Conservation (phyloP, 805 yeast species). For the Teunomyces tritomae region DNA sequence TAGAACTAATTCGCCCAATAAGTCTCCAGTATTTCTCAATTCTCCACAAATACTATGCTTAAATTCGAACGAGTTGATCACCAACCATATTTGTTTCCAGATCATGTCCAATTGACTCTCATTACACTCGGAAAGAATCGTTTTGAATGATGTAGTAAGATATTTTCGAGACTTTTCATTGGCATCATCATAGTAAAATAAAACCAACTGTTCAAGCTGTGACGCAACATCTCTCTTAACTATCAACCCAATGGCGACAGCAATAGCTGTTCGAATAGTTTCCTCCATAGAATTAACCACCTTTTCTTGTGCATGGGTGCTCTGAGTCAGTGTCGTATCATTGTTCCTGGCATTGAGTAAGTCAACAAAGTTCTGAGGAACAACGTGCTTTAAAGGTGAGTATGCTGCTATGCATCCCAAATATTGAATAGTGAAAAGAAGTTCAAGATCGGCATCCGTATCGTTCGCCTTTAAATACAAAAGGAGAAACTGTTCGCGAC, state of each 20-base stretch:
- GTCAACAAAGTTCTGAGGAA: constrained; percentile 34
- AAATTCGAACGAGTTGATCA: constrained; percentile 14
- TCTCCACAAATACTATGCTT: constrained; percentile 19
- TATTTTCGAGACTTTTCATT: constrained; percentile 6
- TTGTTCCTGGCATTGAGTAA: constrained; percentile 23
- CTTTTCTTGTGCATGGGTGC: constrained; percentile 3
- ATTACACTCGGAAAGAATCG: constrained; percentile 8
- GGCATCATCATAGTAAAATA: constrained; percentile 4
- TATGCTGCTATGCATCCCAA: constrained; percentile 47
- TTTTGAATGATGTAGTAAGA: constrained; percentile 19
- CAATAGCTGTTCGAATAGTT: constrained; percentile 8
- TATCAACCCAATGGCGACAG: constrained; percentile 9
- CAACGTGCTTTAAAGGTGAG: constrained; percentile 11
- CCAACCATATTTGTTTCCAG: constrained; percentile 23
- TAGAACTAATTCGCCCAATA: constrained; percentile 26
- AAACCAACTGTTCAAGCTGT: constrained; percentile 5
- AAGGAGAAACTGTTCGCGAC: constrained; percentile 29
- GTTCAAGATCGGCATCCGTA: constrained; percentile 14
- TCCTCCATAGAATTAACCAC: constrained; percentile 4
- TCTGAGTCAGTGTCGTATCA: background rate
- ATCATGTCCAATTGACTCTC: constrained; percentile 20
- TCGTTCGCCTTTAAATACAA: constrained; percentile 31
- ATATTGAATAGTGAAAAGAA: constrained; percentile 39
- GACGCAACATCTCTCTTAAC: constrained; percentile 5
- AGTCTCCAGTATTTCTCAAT: constrained; percentile 35